Base-by-base conservation (phyloP, 2,329 filamentous ascomycete genomes). In the Bipolaris oryzae region DNA sequence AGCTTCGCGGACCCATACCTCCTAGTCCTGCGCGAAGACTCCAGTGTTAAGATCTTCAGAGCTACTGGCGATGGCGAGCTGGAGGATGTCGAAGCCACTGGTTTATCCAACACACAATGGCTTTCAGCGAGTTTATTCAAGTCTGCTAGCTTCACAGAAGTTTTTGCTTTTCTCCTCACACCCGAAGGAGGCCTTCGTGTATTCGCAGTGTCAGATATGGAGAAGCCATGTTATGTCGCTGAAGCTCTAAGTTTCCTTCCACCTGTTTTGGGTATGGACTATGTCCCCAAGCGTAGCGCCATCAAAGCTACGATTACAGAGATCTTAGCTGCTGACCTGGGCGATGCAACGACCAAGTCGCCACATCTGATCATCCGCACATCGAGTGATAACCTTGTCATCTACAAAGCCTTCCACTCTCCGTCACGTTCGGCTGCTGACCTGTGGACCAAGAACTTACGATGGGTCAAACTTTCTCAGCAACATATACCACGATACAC, bases 1-100 rank as follows among this genome's bases (percentile, higher is more conserved):
- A 96, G 90, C 72, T 93, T 98, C 67, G 86, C 86, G 18, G 94
- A 98, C 66, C 92, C 92, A 0, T 97, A 92, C 70, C 77, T 99
- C 11, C 80, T 96, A 2, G 83, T 98, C 13, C 79, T 96, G 18
- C 85, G 92, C 54, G 92, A 96, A 62, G 92, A 99, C 73, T 87
- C 86, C 5, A 95, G 90, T 58, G 83, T 92, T 6, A 87, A 91
- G 53, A 80, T 98, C 37, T 88, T 92, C 43, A 86, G 91, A 69
- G 90, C 93, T 37, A 91, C 93, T 68, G 86, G 85, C 43, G 90
- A 87, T 68, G 89, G 91, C 42, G 95, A 99, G 67, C 80, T 98
- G 2, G 93, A 96, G 71, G 91, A 96, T 71, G 77, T 96, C 3
- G 86, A 90, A 63, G 80, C 84, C 31, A 86, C 88, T 25, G 79